Base-by-base conservation (phyloP, 2,329 filamentous ascomycete species). In the Leptographium wingfieldii region DNA sequence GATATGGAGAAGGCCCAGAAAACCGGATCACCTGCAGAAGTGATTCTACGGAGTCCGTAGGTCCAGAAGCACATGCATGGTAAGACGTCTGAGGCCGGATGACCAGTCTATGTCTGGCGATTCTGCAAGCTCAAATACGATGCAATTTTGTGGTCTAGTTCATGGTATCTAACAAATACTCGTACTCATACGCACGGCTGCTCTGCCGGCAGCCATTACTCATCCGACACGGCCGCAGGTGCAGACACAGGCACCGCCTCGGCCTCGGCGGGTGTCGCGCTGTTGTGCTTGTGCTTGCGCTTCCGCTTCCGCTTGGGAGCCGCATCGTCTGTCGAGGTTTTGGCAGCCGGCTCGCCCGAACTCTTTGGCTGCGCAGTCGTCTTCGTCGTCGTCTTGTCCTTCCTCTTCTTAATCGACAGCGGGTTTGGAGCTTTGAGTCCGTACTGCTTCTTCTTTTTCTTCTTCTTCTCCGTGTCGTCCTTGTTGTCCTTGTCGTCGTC, bases 401-500 rank as follows among this genome's bases (percentile, higher is more conserved):
- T 71, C 61, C 67, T 58, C 65, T 72, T 70, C 67, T 71, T 71
- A 46, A 71, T 63, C 48, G 69, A 65, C 56, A 73, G 58, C 25
- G 72, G 69, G 56, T 73, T 71, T 7, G 71, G 68, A 6, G 64
- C 66, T 63, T 73, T 72, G 49, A 56, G 61, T 9, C 70, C 70
- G 51, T 66, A 67, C 7, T 35, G 62, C 57, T 68, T 69, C 63
- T 69, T 72, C 57, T 68, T 70, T 59, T 71, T 72, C 59, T 70
- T 71, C n/a, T 40, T 25, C n/a, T n/a, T 16, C n/a, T 35, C 19
- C 43, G 73, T 68, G 72, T 78, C 69, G 73, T 78, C 70, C 75
- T 72, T 68, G 66, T 77, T 68, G 1, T 22, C 43, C 1, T 19
- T 69, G 5, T 69, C 71, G 2, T 72, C 72, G 4, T 72, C 71